Evolutionary conservation across 2,329 filamentous ascomycete species (phyloP).

Genomic region (Ustulina deusta): DNA sequence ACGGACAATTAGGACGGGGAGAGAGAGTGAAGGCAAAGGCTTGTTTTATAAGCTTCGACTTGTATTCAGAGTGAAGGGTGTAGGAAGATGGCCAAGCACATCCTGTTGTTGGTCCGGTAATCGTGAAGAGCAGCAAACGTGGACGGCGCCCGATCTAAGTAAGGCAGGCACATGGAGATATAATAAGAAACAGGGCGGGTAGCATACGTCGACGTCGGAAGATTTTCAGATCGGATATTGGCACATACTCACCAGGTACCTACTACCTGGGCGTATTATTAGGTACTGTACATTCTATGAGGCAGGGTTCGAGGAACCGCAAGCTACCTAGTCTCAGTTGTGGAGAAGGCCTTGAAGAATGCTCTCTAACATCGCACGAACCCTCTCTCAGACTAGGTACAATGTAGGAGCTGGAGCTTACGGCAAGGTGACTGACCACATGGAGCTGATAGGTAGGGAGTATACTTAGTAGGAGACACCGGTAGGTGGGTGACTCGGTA

Average conservation of each 20-base stretch:
- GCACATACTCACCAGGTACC: conserved; percentile 36
- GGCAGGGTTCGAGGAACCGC: conserved; percentile 41
- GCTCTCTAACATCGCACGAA: conserved; percentile 42
- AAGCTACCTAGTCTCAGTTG: conserved; percentile 44
- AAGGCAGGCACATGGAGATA: conserved; percentile 40
- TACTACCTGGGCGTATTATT: conserved; percentile 41
- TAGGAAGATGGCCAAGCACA: conserved; percentile 1
- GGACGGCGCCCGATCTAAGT: conserved; percentile 19
- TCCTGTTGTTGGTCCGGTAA: conserved; percentile 21
- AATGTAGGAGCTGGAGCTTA: conserved; percentile 16
- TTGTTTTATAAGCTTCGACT: conserved; percentile 28
- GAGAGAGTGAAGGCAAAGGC: conserved; percentile 3
- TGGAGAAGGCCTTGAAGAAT: conserved; percentile 45
- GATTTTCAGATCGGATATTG: conserved; percentile 45
- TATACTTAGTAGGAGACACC: conserved; percentile 14
- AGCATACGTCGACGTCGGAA: conserved; percentile 44
- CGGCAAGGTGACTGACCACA: conserved; percentile 24
- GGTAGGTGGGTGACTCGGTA: conserved; percentile 33
- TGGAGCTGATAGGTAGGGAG: conserved; percentile 25
- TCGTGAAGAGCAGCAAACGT: conserved; percentile 13
- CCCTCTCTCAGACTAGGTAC: conserved; percentile 26
- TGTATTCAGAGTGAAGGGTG: conserved; percentile 20
- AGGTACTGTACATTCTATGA: conserved; percentile 39
- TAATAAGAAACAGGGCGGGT: conserved; percentile 45
- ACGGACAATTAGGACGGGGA: conserved; percentile 10